Evolutionary conservation across 2,329 filamentous ascomycete genomes (phyloP).

Genomic region (Cadophora luteo-olivacea): DNA sequence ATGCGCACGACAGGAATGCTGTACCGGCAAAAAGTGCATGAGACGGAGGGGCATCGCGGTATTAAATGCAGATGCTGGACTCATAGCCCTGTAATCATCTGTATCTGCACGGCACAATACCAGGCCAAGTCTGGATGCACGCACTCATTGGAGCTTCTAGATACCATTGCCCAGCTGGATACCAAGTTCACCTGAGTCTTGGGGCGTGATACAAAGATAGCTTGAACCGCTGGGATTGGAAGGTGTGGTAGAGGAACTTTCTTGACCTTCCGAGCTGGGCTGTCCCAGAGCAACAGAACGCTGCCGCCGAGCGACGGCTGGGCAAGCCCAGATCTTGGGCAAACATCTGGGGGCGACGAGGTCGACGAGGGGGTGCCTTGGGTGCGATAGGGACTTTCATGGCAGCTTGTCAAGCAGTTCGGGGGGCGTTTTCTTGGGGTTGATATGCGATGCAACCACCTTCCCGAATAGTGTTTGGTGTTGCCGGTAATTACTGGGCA

Average conservation of each 20-base stretch:
- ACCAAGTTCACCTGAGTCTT: constrained; percentile 7
- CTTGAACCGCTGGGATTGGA: constrained; percentile 20
- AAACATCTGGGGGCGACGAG: not conserved
- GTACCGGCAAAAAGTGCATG: not conserved
- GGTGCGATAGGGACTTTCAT: constrained; percentile 1
- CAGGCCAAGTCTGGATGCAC: not conserved
- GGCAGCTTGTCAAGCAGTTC: constrained; percentile 4
- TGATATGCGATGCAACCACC: constrained; percentile 10
- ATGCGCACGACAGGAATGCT: constrained; percentile 8
- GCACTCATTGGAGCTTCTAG: constrained; percentile 4
- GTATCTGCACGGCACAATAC: not conserved
- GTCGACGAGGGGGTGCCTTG: not conserved
- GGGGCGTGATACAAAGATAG: constrained; percentile 13
- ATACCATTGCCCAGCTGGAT: constrained; percentile 19
- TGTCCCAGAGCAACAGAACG: not conserved
- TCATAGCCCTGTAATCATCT: constrained; percentile 2
- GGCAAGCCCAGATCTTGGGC: constrained; percentile 13
- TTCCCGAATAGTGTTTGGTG: not conserved
- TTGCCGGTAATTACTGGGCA: constrained; percentile 1
- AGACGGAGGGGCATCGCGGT: not conserved
- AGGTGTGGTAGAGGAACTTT: not conserved
- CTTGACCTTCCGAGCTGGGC: constrained; percentile 22
- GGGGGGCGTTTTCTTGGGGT: constrained; percentile 16
- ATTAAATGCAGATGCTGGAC: constrained; percentile 13
- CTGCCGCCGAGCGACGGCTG: constrained; percentile 11